A percentile compares a stretch with the other conserved stretches of the same genome.
Conservation (phyloP, 108 stramenopile species). For the Cyclostephanos tholiformis region DNA sequence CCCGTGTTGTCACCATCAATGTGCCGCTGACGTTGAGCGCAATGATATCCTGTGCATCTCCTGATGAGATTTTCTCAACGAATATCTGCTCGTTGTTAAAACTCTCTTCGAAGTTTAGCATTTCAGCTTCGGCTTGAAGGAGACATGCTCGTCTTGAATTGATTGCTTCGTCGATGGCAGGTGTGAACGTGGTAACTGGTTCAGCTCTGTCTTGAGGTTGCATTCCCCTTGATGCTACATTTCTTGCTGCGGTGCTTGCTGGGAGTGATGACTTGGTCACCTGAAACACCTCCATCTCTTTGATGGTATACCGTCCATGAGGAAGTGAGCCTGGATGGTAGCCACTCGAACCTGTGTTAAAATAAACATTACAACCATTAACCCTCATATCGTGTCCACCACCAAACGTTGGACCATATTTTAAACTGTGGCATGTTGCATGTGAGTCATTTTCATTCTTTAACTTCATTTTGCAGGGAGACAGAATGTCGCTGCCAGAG, state of each 20-base stretch:
- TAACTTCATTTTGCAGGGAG: conserved; percentile 26
- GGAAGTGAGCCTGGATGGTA: conserved; percentile 3
- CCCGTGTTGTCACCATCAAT: conserved; percentile 31
- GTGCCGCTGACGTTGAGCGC: conserved; percentile 51
- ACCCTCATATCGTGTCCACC: conserved; percentile 14
- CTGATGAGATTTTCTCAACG: conserved; percentile 16
- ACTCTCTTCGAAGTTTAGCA: conserved; percentile 17
- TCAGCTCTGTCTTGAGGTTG: too few relatives aligned
- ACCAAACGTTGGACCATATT: conserved; percentile 20
- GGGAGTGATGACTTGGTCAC: not conserved
- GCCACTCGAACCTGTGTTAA: not conserved
- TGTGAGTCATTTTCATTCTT: conserved; percentile 1
- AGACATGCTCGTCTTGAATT: conserved; percentile 17
- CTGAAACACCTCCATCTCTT: conserved; percentile 33
- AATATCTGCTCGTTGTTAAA: conserved; percentile 37
- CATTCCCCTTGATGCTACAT: not conserved
- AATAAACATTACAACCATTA: conserved; percentile 4
- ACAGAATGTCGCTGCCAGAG: conserved; percentile 4
- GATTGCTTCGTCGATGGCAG: conserved; percentile 30
- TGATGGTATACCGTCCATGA: conserved; percentile 1
- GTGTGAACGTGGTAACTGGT: conserved; percentile 11
- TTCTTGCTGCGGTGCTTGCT: not conserved
- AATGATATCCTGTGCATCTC: conserved; percentile 22
- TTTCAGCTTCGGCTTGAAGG: conserved; percentile 9
- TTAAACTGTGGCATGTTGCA: conserved; percentile 2